Evolutionary conservation across 257 asterid species (phyloP).

Genomic region (Ajuga chamaepitys): DNA sequence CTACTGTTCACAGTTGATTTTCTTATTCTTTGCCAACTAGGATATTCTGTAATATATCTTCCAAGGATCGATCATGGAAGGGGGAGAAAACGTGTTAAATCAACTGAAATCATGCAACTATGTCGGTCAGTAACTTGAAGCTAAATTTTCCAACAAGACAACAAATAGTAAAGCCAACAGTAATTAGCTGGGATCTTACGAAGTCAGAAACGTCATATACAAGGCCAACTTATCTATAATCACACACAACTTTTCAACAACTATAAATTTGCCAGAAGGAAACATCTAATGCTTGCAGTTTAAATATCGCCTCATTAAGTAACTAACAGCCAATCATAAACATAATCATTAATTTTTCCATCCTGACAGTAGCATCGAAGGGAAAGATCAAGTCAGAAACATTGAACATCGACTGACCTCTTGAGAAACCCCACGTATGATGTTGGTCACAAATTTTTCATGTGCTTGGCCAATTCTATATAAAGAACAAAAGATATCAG

Average conservation of each 20-base stretch:
- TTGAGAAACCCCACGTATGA: conserved; percentile 45
- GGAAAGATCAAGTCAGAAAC: conserved; percentile 6
- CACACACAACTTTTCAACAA: neutral
- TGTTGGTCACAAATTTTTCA: conserved; percentile 45
- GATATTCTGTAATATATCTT: neutral
- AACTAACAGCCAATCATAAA: neutral
- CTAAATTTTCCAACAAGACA: neutral
- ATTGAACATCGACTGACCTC: conserved; percentile 42
- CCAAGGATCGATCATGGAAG: neutral
- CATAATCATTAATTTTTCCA: neutral
- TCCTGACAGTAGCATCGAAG: neutral
- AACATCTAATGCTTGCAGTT: neutral
- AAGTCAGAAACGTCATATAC: neutral
- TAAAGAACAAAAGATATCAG: conserved; percentile 47
- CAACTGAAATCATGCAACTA: neutral
- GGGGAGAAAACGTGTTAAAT: no score
- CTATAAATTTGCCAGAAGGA: neutral
- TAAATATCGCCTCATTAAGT: neutral
- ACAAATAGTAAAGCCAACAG: neutral
- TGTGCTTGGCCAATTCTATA: conserved; percentile 61
- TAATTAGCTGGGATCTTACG: neutral
- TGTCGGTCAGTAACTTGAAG: neutral
- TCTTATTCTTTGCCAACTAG: neutral
- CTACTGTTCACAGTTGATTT: neutral
- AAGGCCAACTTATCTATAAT: neutral